A percentile compares a stretch with the other conserved stretches of the same genome.
These are phyloP conservation scores for Dendrothele bispora DNA, from an alignment of 768 basidiomycete species.

Conservation along the genomic window DNA sequence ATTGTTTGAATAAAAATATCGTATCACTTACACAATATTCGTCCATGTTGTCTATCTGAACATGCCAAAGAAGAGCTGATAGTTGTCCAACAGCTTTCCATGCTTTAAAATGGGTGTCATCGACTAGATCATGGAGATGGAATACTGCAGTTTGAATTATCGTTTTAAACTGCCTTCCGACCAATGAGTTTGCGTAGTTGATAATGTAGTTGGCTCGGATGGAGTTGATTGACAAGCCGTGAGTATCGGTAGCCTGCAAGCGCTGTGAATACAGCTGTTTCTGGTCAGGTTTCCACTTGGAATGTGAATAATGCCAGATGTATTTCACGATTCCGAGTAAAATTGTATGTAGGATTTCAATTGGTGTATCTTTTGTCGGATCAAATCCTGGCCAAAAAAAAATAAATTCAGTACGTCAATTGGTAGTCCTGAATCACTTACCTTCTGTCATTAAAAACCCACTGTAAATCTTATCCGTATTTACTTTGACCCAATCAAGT, in stretches of 20 bases:
- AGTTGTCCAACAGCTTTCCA: conserved; percentile 23
- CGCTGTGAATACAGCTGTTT: conserved; percentile 16
- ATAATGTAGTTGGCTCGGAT: conserved; percentile 26
- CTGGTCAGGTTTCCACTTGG: conserved; percentile 10
- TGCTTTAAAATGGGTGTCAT: conserved; percentile 11
- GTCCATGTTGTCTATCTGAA: conserved; percentile 18
- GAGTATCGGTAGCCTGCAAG: conserved; percentile 16
- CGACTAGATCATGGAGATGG: conserved; percentile 23
- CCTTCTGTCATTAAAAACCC: not conserved
- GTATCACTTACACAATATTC: conserved; percentile 17
- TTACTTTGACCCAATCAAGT: conserved; percentile 1
- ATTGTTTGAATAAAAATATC: not conserved
- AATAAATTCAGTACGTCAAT: not conserved
- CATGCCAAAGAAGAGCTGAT: conserved; percentile 26
- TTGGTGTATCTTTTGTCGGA: conserved; percentile 13
- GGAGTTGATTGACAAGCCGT: conserved; percentile 21
- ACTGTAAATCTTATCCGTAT: conserved; percentile 10
- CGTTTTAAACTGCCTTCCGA: conserved; percentile 28
- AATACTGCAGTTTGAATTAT: conserved; percentile 24
- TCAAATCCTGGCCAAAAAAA: conserved; percentile 6
- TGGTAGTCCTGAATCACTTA: not conserved
- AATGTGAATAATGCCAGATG: conserved; percentile 23
- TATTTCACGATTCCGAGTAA: conserved; percentile 30
- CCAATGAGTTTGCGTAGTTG: conserved; percentile 25
- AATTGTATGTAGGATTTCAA: conserved; percentile 28